phyloP scores from a whole-genome alignment of 2,329 filamentous ascomycete genomes.

The Penicillium vulpinum region DNA sequence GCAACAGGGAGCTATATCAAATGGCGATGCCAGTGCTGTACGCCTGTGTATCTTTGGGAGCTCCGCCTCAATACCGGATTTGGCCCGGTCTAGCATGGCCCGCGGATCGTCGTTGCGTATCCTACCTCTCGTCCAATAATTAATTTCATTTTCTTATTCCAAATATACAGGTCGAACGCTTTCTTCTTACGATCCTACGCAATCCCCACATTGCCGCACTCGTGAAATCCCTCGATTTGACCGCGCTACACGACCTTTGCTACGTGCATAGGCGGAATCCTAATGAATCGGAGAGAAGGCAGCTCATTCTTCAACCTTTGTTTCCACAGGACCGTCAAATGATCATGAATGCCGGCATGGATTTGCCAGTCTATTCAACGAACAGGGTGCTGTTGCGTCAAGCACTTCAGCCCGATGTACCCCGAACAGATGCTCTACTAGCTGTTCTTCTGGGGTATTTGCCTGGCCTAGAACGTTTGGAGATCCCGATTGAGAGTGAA shows the following conservation, averaged over 20 bases:
- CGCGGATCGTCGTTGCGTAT: not conserved
- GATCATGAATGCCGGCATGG: not conserved
- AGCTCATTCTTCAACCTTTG: not conserved
- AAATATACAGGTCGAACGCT: not conserved
- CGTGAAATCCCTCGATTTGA: not conserved
- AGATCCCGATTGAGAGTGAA: not conserved
- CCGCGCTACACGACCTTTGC: not conserved
- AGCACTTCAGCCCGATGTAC: not conserved
- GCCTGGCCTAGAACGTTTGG: not conserved
- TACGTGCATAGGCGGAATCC: not conserved
- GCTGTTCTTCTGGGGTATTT: not conserved
- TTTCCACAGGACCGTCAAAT: not conserved
- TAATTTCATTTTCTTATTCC: not conserved
- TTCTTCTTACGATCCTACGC: not conserved
- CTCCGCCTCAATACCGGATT: not conserved
- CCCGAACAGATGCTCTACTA: not conserved
- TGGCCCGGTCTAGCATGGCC: not conserved
- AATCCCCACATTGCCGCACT: not conserved
- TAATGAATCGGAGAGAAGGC: too few species aligned
- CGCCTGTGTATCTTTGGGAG: not conserved
- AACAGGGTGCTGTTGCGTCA: not conserved
- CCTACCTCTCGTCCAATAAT: not conserved
- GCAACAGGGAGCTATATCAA: not conserved
- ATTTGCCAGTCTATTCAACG: not conserved
- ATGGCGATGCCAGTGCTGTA: not conserved